phyloP scores from a whole-genome alignment of 352 stramenopile species.

The Globisporangium carolinianum region DNA sequence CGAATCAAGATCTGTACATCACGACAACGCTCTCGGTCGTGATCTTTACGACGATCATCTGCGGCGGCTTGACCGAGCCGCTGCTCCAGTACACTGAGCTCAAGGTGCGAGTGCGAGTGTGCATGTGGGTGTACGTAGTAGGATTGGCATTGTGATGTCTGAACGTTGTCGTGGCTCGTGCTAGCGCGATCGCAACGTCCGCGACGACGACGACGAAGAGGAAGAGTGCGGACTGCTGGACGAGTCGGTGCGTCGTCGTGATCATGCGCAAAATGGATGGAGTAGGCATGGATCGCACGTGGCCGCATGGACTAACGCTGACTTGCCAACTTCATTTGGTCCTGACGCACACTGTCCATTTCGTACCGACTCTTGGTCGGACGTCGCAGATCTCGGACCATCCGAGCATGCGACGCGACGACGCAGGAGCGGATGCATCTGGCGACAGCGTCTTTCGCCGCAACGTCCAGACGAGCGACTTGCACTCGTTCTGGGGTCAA shows the following conservation, averaged over 20 bases:
- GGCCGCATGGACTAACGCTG: too few species aligned
- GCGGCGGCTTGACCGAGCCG: conserved; percentile 87
- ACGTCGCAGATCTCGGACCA: too few species aligned
- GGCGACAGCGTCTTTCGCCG: conserved; percentile 14
- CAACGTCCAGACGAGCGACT: conserved; percentile 19
- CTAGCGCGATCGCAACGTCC: conserved; percentile 5
- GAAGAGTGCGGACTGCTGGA: conserved; percentile 37
- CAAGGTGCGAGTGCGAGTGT: conserved; percentile 28
- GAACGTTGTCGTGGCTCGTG: conserved; percentile 1
- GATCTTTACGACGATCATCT: conserved; percentile 96
- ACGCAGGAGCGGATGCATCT: too few species aligned
- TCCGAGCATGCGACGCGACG: too few species aligned
- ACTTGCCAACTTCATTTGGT: too few species aligned
- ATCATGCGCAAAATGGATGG: too few species aligned
- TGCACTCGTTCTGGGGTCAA: conserved; percentile 65
- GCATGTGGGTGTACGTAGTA: not conserved
- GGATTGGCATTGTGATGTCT: not conserved
- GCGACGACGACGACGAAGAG: conserved; percentile 13
- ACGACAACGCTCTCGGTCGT: conserved; percentile 83
- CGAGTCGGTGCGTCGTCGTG: too few species aligned
- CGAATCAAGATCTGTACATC: conserved; percentile 86
- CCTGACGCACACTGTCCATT: too few species aligned
- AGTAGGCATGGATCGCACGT: too few species aligned
- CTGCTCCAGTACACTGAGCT: conserved; percentile 77
- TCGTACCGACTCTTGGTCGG: too few species aligned